Base-by-base conservation (phyloP, 163 green algal genomes). In the Scenedesmus sp. region DNA sequence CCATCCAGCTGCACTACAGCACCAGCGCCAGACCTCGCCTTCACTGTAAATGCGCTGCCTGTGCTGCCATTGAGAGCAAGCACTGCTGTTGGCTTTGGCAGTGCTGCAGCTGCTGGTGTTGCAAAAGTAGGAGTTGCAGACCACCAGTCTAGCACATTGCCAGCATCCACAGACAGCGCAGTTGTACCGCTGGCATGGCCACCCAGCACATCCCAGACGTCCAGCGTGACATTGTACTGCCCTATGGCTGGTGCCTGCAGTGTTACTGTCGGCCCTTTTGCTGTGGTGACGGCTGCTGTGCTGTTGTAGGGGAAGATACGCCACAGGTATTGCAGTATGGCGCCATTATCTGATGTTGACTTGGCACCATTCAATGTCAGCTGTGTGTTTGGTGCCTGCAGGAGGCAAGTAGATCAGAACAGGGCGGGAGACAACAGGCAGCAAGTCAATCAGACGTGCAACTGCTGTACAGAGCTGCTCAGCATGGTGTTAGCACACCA, bases 121-220 rank as follows among this genome's bases (percentile, higher is more conserved):
- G 76, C 87, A 82, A 91, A 91, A 2, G 46, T 55, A 1, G 87
- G 87, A 12, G 59, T 87, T 0, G 54, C 76, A 6, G 87, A 91
- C 87, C 87, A 91, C 87, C 87, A 91, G 57, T 91, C 76, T 13
- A 91, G 76, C 56, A 91, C 87, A 8, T 91, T 91, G 56, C 26
- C 8, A 2, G 81, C 13, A 62, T 91, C 56, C 7, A 92, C 83
- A 2, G 67, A 82, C 64, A 92, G 70, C 4, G 23, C 16, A 2
- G 90, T 87, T 26, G 56, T 87, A 0, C 18, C 26, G 3, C 12
- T 20, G 15, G 56, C 83, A 52, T 87, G 55, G 3, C 57, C 90
- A n/a, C 90, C 90, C 9, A 56, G 6, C 46, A 82, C 67, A 52
- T 92, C 90, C 90, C 90, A 92, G 4, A 89, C 34, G 56, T 87